Evolutionary conservation across 345 rosid species (phyloP), one percentile per base, ranked within the genome.

Genomic region (Gossypium turneri): DNA sequence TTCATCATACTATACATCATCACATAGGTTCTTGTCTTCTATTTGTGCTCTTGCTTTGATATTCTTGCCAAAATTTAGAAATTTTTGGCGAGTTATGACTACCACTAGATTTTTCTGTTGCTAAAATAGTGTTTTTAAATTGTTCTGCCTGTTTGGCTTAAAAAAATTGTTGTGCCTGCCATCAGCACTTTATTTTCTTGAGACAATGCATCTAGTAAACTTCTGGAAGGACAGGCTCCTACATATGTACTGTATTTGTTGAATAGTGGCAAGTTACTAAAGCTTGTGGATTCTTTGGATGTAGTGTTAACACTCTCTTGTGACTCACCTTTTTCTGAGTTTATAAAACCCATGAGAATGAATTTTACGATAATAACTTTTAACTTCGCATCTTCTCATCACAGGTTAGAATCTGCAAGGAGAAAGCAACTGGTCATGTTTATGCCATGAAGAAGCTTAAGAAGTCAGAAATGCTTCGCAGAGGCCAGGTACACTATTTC

Each of bases 401-500:
- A 72, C 88, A 94, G 98, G 98, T 94, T 80, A 85, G 97, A 80
- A 80, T 92, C 48, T 92, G 97, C 67, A 89, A 88, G 81, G 98
- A 94, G 83, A 94, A 90, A 84, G 82, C 84, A 72, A 92, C 97
- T 24, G 88, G 91, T 52, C 85, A 89, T 83, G 98, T 94, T 38
- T 94, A 89, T 81, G 98, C 97, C 1, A 90, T 94, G 98, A 94
- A 94, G 85, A 94, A 92, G 85, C 95, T 94, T 65, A 91, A 90
- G 82, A 94, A 94, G 76, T 91, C 98, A 53, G 98, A 94, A 87
- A 94, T 94, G 98, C 94, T 94, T 79, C 95, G 97, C 13, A 91
- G 98, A 80, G 98, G 98, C 81, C 98, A 94, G 92, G 98, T 91
- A 71, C 76, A 34, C 52, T 47, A 20, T 65, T 68, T 72, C 9